phyloP scores from a whole-genome alignment of 2,329 filamentous ascomycete genomes.

The Paramyrothecium roridum region DNA sequence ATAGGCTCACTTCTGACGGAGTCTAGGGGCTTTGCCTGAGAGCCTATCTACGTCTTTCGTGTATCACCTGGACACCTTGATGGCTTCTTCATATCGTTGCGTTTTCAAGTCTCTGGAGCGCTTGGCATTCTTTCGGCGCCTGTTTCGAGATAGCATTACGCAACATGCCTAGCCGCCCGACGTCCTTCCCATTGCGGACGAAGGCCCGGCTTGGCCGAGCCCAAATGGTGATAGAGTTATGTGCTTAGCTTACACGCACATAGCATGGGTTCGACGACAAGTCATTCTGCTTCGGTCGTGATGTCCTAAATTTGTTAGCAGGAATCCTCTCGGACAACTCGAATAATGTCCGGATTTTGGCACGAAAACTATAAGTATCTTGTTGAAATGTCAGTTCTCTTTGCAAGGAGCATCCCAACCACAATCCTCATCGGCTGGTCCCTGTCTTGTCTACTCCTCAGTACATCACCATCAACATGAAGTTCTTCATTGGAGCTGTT shows the following conservation, averaged over 20 bases:
- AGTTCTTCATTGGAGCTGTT: constrained; percentile 29
- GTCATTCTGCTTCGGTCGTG: background rate
- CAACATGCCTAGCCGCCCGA: background rate
- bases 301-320: background rate
- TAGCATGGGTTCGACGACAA: background rate
- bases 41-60: background rate
- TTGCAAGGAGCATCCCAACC: background rate
- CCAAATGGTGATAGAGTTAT: background rate
- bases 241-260: background rate
- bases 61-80: background rate
- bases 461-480: constrained; percentile 27
- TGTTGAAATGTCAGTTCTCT: background rate
- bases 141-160: background rate
- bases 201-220: background rate
- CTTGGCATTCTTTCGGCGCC: background rate
- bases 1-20: background rate
- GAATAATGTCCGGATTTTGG: background rate
- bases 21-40: background rate
- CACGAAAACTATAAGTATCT: background rate
- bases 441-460: background rate
- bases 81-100: too few species aligned
- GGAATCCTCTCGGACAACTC: background rate
- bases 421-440: background rate
- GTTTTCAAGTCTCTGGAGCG: background rate
- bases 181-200: background rate